Percentiles rank a stretch among this genome's conserved stretches.
phyloP scores from a whole-genome alignment of 257 asterid species.

The Solanum arcanum region DNA sequence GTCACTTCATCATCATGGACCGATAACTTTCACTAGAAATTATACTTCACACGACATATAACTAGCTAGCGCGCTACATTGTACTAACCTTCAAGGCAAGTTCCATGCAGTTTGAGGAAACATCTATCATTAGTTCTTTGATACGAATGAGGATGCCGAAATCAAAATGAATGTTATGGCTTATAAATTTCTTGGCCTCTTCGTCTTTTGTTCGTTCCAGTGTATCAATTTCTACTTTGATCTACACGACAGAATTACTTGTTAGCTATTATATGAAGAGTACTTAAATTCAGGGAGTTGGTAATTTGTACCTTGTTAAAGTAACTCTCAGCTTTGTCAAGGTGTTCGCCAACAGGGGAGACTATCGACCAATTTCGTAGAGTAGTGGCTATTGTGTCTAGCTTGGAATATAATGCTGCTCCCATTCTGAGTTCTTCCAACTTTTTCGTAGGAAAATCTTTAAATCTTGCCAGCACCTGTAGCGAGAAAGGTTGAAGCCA shows the following conservation, averaged over 20 bases:
- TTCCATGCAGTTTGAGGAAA: slow-evolving; percentile 86
- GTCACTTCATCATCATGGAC: background rate
- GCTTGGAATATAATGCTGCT: slow-evolving; percentile 48
- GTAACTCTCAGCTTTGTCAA: slow-evolving; percentile 67
- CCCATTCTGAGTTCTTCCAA: slow-evolving; percentile 80
- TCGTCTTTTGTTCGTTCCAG: slow-evolving; percentile 82
- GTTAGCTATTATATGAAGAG: background rate
- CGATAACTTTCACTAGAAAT: background rate
- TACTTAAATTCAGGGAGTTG: background rate
- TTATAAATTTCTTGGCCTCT: slow-evolving; percentile 54
- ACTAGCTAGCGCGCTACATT: background rate
- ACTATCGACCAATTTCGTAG: slow-evolving; percentile 47
- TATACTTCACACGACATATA: background rate
- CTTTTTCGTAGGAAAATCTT: slow-evolving; percentile 73
- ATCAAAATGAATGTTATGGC: slow-evolving; percentile 68
- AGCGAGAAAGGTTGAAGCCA: background rate
- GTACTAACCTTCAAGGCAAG: slow-evolving; percentile 56
- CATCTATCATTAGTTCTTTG: slow-evolving; percentile 72
- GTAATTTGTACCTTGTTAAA: slow-evolving; percentile 51
- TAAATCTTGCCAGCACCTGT: slow-evolving; percentile 80
- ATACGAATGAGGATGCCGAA: slow-evolving; percentile 55
- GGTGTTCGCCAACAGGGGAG: slow-evolving; percentile 37
- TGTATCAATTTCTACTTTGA: slow-evolving; percentile 61
- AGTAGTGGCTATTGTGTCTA: slow-evolving; percentile 36
- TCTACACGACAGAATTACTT: slow-evolving; percentile 17